Percentiles rank a stretch among this genome's conserved stretches.
Evolutionary conservation across 2,329 filamentous ascomycete species (phyloP).

Genomic region (Diaporthe helianthi): DNA sequence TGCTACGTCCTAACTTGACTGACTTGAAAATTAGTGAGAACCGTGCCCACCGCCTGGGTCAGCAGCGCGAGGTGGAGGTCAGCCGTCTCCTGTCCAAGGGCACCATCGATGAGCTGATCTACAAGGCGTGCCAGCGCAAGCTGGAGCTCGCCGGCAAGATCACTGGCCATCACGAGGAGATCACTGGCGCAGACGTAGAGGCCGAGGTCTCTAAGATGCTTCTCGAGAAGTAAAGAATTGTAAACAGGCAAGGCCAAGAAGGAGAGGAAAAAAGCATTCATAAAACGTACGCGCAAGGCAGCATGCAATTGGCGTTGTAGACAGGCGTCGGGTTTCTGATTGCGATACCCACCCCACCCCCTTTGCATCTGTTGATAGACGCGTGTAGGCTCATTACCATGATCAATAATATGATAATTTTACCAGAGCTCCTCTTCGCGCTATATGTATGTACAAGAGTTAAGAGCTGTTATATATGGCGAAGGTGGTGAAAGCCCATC

Average conservation of each 20-base stretch:
- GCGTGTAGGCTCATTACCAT: slow-evolving; percentile 4
- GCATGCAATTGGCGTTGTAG: slow-evolving; percentile 23
- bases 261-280: background rate
- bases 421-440: background rate
- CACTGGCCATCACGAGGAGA: slow-evolving; percentile 45
- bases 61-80: slow-evolving; percentile 89
- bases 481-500: background rate
- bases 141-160: slow-evolving; percentile 79
- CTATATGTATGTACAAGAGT: background rate
- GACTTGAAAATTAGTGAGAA: slow-evolving; percentile 72
- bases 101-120: slow-evolving; percentile 93
- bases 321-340: slow-evolving; percentile 27
- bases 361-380: slow-evolving; percentile 17
- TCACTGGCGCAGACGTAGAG: slow-evolving; percentile 28
- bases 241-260: no score
- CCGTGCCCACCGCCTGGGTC: slow-evolving; percentile 91
- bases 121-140: slow-evolving; percentile 90
- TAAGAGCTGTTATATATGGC: no score
- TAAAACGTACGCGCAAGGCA: background rate
- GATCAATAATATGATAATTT: background rate
- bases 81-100: slow-evolving; percentile 80
- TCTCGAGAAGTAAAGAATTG: slow-evolving; percentile 7
- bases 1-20: background rate
- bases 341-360: slow-evolving; percentile 26
- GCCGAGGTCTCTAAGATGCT: slow-evolving; percentile 30